These are phyloP conservation scores for Mucor piriformis DNA, from an alignment of 371 early-diverging fungal species.

Conservation along the genomic window DNA sequence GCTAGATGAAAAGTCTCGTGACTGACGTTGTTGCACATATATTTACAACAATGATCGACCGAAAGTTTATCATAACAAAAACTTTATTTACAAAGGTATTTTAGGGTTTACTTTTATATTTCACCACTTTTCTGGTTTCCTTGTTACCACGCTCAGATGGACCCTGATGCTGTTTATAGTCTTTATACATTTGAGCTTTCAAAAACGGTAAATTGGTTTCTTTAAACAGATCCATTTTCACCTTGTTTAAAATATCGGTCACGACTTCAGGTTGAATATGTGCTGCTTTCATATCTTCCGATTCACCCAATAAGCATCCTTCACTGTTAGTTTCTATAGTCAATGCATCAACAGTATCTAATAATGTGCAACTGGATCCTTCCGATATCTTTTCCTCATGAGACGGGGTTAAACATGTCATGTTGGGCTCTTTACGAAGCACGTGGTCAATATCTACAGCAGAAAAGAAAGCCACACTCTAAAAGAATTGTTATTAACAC, in stretches of 20 bases:
- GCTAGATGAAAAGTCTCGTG: too few relatives aligned
- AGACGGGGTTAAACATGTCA: slow-evolving; percentile 81
- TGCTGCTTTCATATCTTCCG: background rate
- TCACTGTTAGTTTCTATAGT: slow-evolving; percentile 16
- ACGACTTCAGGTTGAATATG: slow-evolving; percentile 4
- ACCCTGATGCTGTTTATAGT: slow-evolving; percentile 14
- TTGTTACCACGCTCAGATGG: slow-evolving; percentile 27
- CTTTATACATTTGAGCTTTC: slow-evolving; percentile 44
- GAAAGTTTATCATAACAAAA: too few relatives aligned
- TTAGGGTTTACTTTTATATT: background rate
- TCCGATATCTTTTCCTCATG: slow-evolving; percentile 62
- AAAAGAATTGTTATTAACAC: too few relatives aligned
- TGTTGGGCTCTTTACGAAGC: slow-evolving; percentile 89
- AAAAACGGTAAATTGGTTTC: slow-evolving; percentile 27
- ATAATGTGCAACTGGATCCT: slow-evolving; percentile 62
- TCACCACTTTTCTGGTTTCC: slow-evolving; percentile 27
- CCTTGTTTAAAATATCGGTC: background rate
- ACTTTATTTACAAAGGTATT: too few relatives aligned
- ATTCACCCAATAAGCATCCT: slow-evolving; percentile 26
- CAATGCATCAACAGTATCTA: slow-evolving; percentile 46
- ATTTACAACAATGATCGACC: too few relatives aligned
- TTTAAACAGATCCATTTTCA: slow-evolving; percentile 8
- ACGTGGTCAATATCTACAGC: slow-evolving; percentile 93
- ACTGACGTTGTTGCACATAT: too few relatives aligned
- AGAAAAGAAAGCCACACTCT: slow-evolving; percentile 95